A percentile compares a stretch with the other conserved stretches of the same genome.
Evolutionary conservation across 2,329 filamentous ascomycete species (phyloP).

Genomic region (Amylocarpus encephaloides): DNA sequence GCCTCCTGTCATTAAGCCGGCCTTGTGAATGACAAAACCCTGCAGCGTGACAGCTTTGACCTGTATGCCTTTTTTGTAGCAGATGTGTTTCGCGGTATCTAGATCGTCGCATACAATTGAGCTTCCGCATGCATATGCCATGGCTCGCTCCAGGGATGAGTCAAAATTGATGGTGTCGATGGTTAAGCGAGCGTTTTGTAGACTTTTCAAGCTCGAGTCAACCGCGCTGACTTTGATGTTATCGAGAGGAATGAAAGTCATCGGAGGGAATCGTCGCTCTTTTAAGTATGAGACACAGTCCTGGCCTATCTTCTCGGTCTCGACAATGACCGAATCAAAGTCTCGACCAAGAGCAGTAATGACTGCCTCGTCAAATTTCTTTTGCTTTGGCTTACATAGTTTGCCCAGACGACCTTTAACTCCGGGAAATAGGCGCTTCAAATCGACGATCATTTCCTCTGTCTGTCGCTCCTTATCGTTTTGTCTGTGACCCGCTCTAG

Average conservation of each 20-base stretch:
- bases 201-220: slow-evolving; percentile 84
- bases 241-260: slow-evolving; percentile 93
- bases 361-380: slow-evolving; percentile 91
- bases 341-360: slow-evolving; percentile 87
- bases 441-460: slow-evolving; percentile 75
- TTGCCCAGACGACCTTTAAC: slow-evolving; percentile 87
- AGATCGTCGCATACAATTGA: slow-evolving; percentile 90
- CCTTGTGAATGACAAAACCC: slow-evolving; percentile 95
- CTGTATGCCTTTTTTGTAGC: slow-evolving; percentile 74
- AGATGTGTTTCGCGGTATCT: slow-evolving; percentile 79
- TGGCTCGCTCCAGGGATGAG: slow-evolving; percentile 77
- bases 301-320: slow-evolving; percentile 87
- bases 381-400: slow-evolving; percentile 92
- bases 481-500: slow-evolving; percentile 78
- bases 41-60: slow-evolving; percentile 94
- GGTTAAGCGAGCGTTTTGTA: slow-evolving; percentile 77
- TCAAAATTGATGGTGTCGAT: slow-evolving; percentile 98
- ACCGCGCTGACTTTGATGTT: slow-evolving; percentile 93
- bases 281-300: slow-evolving; percentile 94
- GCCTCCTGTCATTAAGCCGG: slow-evolving; percentile 93
- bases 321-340: slow-evolving; percentile 91
- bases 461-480: slow-evolving; percentile 72
- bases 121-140: slow-evolving; percentile 91
- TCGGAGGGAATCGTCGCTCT: slow-evolving; percentile 77
- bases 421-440: slow-evolving; percentile 87